phyloP scores from a whole-genome alignment of 2,329 filamentous ascomycete species.

The Alternaria incomplexa region DNA sequence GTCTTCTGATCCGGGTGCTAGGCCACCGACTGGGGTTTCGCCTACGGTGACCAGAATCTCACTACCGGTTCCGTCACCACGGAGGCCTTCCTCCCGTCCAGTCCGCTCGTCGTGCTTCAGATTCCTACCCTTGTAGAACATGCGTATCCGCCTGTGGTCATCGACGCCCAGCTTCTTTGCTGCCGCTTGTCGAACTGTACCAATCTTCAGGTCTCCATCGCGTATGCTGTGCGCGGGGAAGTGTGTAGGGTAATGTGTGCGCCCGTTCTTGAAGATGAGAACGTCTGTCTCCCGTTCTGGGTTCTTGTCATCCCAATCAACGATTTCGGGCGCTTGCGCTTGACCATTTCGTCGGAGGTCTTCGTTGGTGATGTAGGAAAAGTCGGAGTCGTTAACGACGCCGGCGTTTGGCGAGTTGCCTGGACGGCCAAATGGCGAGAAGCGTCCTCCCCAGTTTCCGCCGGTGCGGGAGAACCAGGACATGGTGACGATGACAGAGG shows the following conservation, averaged over 20 bases:
- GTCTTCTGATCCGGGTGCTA: conserved; percentile 48
- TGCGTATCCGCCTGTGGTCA: conserved; percentile 64
- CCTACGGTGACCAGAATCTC: conserved; percentile 67
- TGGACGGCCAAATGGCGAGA: conserved; percentile 57
- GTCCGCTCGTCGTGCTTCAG: conserved; percentile 68
- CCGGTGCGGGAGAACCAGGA: conserved; percentile 56
- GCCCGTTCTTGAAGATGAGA: conserved; percentile 71
- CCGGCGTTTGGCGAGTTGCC: conserved; percentile 48
- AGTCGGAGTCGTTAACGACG: conserved; percentile 76
- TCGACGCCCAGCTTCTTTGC: conserved; percentile 69
- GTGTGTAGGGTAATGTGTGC: conserved; percentile 69
- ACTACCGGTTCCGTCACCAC: conserved; percentile 62
- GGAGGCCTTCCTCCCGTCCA: conserved; percentile 64
- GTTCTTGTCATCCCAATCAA: conserved; percentile 49
- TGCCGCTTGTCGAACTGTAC: conserved; percentile 71
- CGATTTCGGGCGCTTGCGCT: conserved; percentile 50
- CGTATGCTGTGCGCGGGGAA: conserved; percentile 79
- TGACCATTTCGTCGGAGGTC: conserved; percentile 61
- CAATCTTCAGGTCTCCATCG: conserved; percentile 71
- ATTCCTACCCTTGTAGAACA: conserved; percentile 76
- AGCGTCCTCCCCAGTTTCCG: conserved; percentile 52
- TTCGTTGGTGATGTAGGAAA: conserved; percentile 81
- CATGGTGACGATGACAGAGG: conserved; percentile 52
- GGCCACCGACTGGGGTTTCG: conserved; percentile 54
- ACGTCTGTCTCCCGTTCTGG: conserved; percentile 68